Evolutionary conservation across 352 stramenopile genomes (phyloP).

Genomic region (Peronospora belbahrii): DNA sequence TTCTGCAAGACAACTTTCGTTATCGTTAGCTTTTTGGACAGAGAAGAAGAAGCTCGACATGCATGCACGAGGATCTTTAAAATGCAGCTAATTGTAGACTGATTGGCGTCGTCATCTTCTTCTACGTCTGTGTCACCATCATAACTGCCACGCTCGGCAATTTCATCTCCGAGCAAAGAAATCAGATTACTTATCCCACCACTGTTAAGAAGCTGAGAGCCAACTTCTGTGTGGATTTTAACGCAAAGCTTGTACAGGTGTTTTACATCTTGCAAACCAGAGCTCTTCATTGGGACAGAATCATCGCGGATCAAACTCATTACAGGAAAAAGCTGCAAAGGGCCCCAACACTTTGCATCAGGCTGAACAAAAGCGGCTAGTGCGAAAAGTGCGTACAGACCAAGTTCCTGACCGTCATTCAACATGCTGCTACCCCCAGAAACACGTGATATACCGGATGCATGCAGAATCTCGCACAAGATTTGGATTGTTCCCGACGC

Average conservation of each 20-base stretch:
- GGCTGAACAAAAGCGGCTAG: slow-evolving; percentile 66
- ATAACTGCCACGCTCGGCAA: slow-evolving; percentile 23
- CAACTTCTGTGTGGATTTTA: slow-evolving; percentile 69
- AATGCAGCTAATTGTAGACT: slow-evolving; percentile 62
- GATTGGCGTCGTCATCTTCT: slow-evolving; percentile 49
- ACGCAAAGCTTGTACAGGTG: slow-evolving; percentile 53
- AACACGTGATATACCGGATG: slow-evolving; percentile 37
- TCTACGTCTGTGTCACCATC: slow-evolving; percentile 24
- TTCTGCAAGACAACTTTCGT: slow-evolving; percentile 21
- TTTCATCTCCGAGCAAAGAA: slow-evolving; percentile 39
- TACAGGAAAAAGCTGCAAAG: slow-evolving; percentile 50
- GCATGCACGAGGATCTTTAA: slow-evolving; percentile 67
- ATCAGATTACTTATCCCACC: slow-evolving; percentile 43
- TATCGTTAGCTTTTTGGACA: slow-evolving; percentile 50
- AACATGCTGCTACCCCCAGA: slow-evolving; percentile 44
- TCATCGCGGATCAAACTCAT: slow-evolving; percentile 29
- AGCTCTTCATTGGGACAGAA: slow-evolving; percentile 6
- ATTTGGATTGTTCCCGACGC: slow-evolving; percentile 53
- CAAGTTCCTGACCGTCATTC: slow-evolving; percentile 35
- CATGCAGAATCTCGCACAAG: slow-evolving; percentile 47
- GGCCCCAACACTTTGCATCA: slow-evolving; percentile 46
- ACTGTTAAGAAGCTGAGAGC: slow-evolving; percentile 36
- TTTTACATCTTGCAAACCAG: slow-evolving; percentile 25
- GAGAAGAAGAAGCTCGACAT: slow-evolving; percentile 50
- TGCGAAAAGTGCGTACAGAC: slow-evolving; percentile 54